These are phyloP conservation scores for Pichia inconspicua DNA, from an alignment of 1,139 yeast species.

Conservation along the genomic window DNA sequence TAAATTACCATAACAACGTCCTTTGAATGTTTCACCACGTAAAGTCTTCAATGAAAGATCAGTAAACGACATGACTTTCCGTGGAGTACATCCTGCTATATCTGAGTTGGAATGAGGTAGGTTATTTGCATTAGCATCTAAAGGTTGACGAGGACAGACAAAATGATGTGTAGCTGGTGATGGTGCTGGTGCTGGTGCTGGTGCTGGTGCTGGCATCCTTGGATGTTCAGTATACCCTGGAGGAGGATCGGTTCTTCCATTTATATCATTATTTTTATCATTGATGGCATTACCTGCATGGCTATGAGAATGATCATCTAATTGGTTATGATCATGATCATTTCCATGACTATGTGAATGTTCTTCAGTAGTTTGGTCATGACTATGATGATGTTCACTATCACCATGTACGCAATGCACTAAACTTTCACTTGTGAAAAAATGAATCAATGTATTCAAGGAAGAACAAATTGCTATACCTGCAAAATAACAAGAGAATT, in stretches of 20 bases:
- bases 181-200: background rate
- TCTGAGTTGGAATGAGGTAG: background rate
- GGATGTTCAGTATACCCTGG: background rate
- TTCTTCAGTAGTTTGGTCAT: background rate
- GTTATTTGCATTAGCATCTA: background rate
- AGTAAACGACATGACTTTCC: conserved; percentile 22
- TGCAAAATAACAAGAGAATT: conserved; percentile 40
- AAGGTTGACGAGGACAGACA: background rate
- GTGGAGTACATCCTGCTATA: background rate
- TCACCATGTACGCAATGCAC: conserved; percentile 57
- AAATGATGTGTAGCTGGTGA: background rate
- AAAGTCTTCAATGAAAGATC: conserved; percentile 26
- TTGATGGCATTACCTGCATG: background rate
- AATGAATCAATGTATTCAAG: conserved; percentile 60
- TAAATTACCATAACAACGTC: conserved; percentile 27
- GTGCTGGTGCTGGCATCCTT: background rate
- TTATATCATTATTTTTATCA: too few species aligned
- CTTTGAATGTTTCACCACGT: conserved; percentile 23
- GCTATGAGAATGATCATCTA: background rate
- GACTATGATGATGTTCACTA: background rate
- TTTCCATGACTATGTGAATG: background rate
- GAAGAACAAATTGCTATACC: conserved; percentile 57
- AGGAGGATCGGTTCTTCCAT: background rate
- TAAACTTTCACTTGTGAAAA: conserved; percentile 70
- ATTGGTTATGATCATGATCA: background rate